These are phyloP conservation scores for Oehlia diaphana DNA, from an alignment of 192 early-diverging fungal genomes.

Conservation along the genomic window DNA sequence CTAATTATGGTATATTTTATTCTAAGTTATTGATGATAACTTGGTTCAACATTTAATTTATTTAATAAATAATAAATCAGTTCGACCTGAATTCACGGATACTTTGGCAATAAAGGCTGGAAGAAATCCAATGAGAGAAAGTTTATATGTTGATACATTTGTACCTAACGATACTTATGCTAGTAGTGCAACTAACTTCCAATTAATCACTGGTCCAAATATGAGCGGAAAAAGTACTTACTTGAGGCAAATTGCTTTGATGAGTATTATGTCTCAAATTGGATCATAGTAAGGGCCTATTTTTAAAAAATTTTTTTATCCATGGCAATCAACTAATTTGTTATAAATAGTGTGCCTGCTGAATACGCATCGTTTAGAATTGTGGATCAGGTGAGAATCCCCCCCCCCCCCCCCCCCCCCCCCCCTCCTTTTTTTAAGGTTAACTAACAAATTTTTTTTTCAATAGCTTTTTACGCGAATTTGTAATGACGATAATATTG, in stretches of 20 bases:
- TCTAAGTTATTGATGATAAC: neutral
- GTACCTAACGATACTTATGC: slow-evolving; percentile 76
- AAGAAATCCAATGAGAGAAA: slow-evolving; percentile 75
- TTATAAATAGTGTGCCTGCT: slow-evolving; percentile 67
- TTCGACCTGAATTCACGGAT: slow-evolving; percentile 78
- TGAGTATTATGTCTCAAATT: slow-evolving; percentile 84
- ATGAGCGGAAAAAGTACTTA: slow-evolving; percentile 93
- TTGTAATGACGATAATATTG: slow-evolving; percentile 65
- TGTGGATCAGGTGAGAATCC: slow-evolving; percentile 47
- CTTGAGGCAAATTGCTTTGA: slow-evolving; percentile 75
- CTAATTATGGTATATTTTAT: slow-evolving; percentile 43
- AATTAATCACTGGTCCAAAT: slow-evolving; percentile 87
- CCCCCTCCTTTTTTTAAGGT: neutral
- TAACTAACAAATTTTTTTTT: neutral
- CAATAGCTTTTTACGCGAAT: slow-evolving; percentile 71
- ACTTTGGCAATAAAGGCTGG: slow-evolving; percentile 74
- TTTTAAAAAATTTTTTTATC: neutral
- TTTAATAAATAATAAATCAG: slow-evolving; percentile 28
- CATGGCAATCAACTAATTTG: neutral
- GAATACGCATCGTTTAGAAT: slow-evolving; percentile 75
- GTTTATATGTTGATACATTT: slow-evolving; percentile 43
- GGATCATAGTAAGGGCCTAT: slow-evolving; percentile 63
- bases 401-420: too few species aligned
- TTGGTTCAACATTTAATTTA: neutral
- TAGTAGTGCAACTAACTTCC: slow-evolving; percentile 55